Evolutionary conservation across 768 basidiomycete species (phyloP).

Genomic region (Filobasidium floriforme): DNA sequence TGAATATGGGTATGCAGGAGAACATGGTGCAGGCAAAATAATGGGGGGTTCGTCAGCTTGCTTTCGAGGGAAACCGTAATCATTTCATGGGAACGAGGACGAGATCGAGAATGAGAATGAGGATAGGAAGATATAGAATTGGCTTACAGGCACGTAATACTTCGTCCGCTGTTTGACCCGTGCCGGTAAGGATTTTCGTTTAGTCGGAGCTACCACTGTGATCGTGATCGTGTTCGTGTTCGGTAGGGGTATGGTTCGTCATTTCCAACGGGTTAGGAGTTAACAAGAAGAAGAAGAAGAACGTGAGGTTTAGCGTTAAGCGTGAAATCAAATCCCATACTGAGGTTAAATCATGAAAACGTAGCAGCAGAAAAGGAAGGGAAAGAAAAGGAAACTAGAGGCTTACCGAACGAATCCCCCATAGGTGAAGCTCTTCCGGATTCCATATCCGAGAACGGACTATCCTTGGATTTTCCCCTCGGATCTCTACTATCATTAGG

Average conservation of each 20-base stretch:
- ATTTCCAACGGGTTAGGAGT: too few species aligned
- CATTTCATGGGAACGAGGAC: too few species aligned
- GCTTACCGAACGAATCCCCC: background rate
- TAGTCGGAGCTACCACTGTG: background rate
- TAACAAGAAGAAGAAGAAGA: too few species aligned
- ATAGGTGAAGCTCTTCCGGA: background rate
- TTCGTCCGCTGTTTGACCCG: slow-evolving; percentile 37
- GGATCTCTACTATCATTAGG: too few species aligned
- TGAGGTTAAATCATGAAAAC: background rate
- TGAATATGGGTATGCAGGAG: background rate
- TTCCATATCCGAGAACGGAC: background rate
- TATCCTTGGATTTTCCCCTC: background rate
- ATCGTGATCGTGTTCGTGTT: too few species aligned
- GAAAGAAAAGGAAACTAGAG: background rate
- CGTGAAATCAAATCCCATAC: too few species aligned
- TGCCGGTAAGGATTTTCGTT: slow-evolving; percentile 1
- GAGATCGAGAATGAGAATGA: too few species aligned
- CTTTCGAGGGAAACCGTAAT: too few species aligned
- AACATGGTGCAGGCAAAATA: too few species aligned
- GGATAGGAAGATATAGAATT: too few species aligned
- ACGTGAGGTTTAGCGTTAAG: too few species aligned
- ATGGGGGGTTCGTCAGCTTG: background rate
- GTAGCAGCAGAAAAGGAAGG: background rate
- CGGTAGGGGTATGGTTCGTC: too few species aligned
- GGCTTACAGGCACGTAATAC: slow-evolving; percentile 41